Evolutionary conservation across 2,329 filamentous ascomycete species (phyloP).

Genomic region (Raffaelea albimanens): DNA sequence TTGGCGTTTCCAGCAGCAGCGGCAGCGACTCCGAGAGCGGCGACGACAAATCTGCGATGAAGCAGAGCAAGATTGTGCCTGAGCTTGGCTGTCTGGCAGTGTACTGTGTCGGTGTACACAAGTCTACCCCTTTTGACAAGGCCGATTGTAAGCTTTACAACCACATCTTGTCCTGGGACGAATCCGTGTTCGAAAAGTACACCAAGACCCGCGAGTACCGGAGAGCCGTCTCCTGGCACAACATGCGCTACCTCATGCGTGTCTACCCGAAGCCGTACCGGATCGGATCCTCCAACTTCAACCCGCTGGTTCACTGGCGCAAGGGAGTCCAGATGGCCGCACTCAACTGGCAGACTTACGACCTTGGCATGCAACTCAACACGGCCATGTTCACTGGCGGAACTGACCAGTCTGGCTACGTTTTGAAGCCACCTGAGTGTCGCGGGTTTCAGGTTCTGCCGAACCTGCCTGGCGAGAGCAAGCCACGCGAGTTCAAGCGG

Average conservation of each 20-base stretch:
- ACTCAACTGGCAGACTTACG: conserved; percentile 97
- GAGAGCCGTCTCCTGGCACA: conserved; percentile 74
- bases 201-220: conserved; percentile 69
- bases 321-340: conserved; percentile 96
- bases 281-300: conserved; percentile 85
- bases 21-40: conserved; percentile 69
- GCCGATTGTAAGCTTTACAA: conserved; percentile 79
- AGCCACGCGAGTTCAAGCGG: conserved; percentile 48
- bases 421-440: conserved; percentile 82
- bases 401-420: conserved; percentile 79
- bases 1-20: conserved; percentile 46
- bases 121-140: conserved; percentile 72
- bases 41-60: conserved; percentile 44
- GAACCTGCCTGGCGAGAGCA: conserved; percentile 36
- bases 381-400: conserved; percentile 95
- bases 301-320: conserved; percentile 88
- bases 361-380: conserved; percentile 91
- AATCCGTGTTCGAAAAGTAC: conserved; percentile 75
- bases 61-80: conserved; percentile 77
- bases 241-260: conserved; percentile 83
- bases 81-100: conserved; percentile 80
- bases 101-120: conserved; percentile 57
- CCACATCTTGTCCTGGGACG: conserved; percentile 92
- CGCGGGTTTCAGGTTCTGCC: conserved; percentile 58
- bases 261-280: conserved; percentile 83